A percentile compares a stretch with the other conserved stretches of the same genome.
phyloP scores from a whole-genome alignment of 768 basidiomycete species.

The Panellus pusillus region DNA sequence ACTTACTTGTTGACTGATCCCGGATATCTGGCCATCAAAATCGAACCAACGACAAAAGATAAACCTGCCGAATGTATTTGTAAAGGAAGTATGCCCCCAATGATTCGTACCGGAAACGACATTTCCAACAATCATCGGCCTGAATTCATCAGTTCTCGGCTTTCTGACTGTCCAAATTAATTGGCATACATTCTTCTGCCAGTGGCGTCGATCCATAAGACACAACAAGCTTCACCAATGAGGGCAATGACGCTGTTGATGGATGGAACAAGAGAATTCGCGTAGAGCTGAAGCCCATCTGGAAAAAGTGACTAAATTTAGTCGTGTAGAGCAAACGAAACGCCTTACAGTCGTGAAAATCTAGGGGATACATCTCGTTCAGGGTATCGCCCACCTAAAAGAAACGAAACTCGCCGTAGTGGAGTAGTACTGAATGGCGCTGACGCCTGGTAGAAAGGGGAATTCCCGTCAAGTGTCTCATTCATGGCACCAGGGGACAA shows the following conservation, averaged over 20 bases:
- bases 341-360: slow-evolving; percentile 36
- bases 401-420: slow-evolving; percentile 32
- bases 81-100: no score
- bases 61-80: slow-evolving; percentile 22
- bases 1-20: slow-evolving; percentile 44
- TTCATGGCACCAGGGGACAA: not conserved
- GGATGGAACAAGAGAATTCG: slow-evolving; percentile 52
- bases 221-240: slow-evolving; percentile 47
- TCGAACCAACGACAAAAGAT: slow-evolving; percentile 43
- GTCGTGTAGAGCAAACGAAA: slow-evolving; percentile 2
- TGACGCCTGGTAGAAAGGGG: slow-evolving; percentile 33
- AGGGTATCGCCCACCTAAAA: not conserved
- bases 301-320: not conserved
- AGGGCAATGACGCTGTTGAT: slow-evolving; percentile 56
- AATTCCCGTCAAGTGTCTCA: no score
- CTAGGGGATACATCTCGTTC: slow-evolving; percentile 13
- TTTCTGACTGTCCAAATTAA: no score
- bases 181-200: slow-evolving; percentile 30
- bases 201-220: slow-evolving; percentile 44
- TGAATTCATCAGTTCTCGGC: no score
- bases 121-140: slow-evolving; percentile 44
- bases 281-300: slow-evolving; percentile 46
- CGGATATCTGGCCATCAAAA: slow-evolving; percentile 45
- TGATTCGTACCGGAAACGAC: slow-evolving; percentile 29
- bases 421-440: slow-evolving; percentile 57